Percentiles rank a stretch among this genome's conserved stretches.
Conservation (phyloP, 2,329 filamentous ascomycete species). For the Paramyrothecium sp. region DNA sequence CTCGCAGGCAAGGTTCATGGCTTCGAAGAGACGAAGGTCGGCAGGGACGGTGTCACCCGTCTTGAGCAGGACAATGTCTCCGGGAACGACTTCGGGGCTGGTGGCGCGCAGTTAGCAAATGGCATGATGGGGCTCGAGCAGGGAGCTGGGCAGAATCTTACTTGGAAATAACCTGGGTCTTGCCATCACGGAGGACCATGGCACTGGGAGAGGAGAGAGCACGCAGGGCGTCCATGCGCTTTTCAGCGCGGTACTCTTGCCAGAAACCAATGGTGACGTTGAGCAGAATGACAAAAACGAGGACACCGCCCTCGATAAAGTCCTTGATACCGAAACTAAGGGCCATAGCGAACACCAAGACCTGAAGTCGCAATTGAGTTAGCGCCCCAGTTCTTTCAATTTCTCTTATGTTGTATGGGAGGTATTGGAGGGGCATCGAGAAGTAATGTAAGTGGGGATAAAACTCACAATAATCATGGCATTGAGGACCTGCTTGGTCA, state of each 20-base stretch:
- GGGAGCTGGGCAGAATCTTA: constrained; percentile 28
- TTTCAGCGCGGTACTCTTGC: constrained; percentile 63
- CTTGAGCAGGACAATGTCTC: constrained; percentile 66
- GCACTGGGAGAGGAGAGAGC: constrained; percentile 63
- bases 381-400: background rate
- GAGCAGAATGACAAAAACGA: constrained; percentile 65
- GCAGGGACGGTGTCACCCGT: constrained; percentile 75
- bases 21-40: constrained; percentile 67
- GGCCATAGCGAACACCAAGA: constrained; percentile 75
- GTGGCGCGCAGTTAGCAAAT: constrained; percentile 10
- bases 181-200: constrained; percentile 59
- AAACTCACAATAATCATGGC: constrained; percentile 69
- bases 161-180: constrained; percentile 56
- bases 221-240: constrained; percentile 64
- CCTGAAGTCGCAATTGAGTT: constrained; percentile 39
- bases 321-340: constrained; percentile 66
- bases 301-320: constrained; percentile 66
- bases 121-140: background rate
- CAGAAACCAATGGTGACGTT: constrained; percentile 69
- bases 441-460: background rate
- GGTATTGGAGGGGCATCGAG: too few relatives aligned
- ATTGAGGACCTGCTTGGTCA: constrained; percentile 72
- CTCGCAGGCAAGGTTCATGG: constrained; percentile 78
- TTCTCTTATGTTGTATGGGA: background rate
- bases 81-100: constrained; percentile 65